A percentile compares a stretch with the other conserved stretches of the same genome.
Conservation (phyloP, 768 basidiomycete genomes). For the Boletus speciosus region DNA sequence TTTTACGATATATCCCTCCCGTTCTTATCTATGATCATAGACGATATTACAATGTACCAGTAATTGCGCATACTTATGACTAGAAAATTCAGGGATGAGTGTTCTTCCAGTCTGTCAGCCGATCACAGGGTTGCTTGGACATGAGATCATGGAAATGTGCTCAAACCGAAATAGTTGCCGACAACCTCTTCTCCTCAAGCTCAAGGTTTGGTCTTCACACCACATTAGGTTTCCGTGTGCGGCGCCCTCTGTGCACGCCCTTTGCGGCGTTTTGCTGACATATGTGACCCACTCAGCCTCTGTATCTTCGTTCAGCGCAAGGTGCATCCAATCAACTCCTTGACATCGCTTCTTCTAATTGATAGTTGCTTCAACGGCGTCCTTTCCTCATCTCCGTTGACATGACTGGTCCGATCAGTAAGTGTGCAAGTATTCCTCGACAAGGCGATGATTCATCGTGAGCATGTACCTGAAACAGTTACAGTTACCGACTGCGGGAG, state of each 20-base stretch:
- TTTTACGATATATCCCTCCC: conserved; percentile 1
- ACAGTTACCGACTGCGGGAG: background rate
- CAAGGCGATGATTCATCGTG: background rate
- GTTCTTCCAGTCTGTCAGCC: conserved; percentile 3
- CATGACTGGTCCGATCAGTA: background rate
- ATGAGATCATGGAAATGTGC: conserved; percentile 5
- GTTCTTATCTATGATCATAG: conserved; percentile 10
- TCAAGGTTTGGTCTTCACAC: conserved; percentile 12
- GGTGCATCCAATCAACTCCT: conserved; percentile 5
- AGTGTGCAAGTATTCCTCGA: background rate
- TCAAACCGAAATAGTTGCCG: conserved; percentile 1
- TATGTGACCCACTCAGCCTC: conserved; percentile 16
- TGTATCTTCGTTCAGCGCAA: background rate
- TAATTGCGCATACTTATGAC: conserved; percentile 13
- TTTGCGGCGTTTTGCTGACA: background rate
- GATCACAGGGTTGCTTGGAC: background rate
- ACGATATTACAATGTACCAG: conserved; percentile 23
- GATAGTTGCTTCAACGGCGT: conserved; percentile 3
- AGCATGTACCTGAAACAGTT: background rate
- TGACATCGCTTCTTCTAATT: conserved; percentile 18
- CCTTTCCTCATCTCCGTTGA: conserved; percentile 25
- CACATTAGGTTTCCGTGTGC: background rate
- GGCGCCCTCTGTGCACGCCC: conserved; percentile 1
- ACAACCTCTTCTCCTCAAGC: conserved; percentile 3
- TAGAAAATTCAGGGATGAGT: conserved; percentile 12